Conservation (phyloP, 2,329 filamentous ascomycete genomes). For the Fusarium sp. region DNA sequence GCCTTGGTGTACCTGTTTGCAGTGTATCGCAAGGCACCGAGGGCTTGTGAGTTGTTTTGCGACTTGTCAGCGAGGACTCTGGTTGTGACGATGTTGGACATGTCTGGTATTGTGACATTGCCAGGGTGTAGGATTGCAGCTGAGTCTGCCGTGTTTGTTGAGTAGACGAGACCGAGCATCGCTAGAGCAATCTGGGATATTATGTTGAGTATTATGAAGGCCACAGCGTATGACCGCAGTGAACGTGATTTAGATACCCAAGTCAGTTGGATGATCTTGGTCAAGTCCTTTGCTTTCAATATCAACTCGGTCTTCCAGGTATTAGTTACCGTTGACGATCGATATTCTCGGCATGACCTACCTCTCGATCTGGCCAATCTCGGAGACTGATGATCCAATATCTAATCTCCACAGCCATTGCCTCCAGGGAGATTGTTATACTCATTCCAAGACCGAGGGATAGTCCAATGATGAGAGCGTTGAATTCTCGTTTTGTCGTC, state of each 20-base stretch:
- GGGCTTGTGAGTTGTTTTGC: conserved; percentile 22
- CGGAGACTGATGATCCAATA: conserved; percentile 56
- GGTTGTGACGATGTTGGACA: conserved; percentile 48
- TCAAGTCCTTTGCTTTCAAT: conserved; percentile 33
- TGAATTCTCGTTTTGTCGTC: conserved; percentile 52
- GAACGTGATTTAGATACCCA: conserved; percentile 24
- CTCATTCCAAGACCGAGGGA: conserved; percentile 49
- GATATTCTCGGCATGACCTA: conserved; percentile 23
- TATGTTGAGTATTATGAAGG: conserved; percentile 32
- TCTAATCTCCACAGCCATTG: conserved; percentile 55
- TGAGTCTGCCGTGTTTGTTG: conserved; percentile 50
- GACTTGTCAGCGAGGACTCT: conserved; percentile 38
- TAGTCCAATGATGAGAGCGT: conserved; percentile 55
- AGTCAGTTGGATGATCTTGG: conserved; percentile 28
- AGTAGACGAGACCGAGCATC: conserved; percentile 54
- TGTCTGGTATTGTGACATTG: conserved; percentile 49
- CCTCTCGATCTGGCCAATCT: conserved; percentile 51
- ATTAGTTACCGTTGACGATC: not conserved
- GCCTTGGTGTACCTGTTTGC: conserved; percentile 50
- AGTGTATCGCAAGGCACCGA: conserved; percentile 52
- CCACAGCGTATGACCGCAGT: conserved; percentile 25
- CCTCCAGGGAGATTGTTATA: conserved; percentile 54
- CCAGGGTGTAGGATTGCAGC: conserved; percentile 47
- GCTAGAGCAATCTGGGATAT: conserved; percentile 54
- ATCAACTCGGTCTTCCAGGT: conserved; percentile 29